Evolutionary conservation across 176 grass and related monocot species (phyloP).

Genomic region (Avena eriantha): DNA sequence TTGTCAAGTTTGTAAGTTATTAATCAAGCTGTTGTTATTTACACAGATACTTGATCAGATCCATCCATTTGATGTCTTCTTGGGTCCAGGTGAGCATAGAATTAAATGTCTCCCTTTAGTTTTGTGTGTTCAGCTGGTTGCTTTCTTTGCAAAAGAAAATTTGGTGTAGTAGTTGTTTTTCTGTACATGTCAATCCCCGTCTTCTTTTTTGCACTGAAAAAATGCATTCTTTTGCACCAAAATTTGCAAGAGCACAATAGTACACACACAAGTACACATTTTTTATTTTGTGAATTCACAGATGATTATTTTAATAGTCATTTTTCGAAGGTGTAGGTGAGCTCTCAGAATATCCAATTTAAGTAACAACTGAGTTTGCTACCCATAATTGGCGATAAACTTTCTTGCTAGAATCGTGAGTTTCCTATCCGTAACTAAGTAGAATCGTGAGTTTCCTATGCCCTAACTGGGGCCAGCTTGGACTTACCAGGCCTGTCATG

Average conservation of each 20-base stretch:
- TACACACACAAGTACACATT: not conserved
- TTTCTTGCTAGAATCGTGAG: not conserved
- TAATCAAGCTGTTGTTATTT: slow-evolving; percentile 36
- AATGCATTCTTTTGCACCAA: not conserved
- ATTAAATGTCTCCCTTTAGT: slow-evolving; percentile 1
- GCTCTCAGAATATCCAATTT: not conserved
- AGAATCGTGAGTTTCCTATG: not conserved
- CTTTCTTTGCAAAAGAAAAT: not conserved
- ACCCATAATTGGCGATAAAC: not conserved
- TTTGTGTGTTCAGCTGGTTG: not conserved
- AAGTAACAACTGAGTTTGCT: not conserved
- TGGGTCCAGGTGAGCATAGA: slow-evolving; percentile 50
- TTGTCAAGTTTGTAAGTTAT: slow-evolving; percentile 16
- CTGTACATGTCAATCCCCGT: not conserved
- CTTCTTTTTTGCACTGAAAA: not conserved
- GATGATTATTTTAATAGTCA: not conserved
- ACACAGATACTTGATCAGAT: slow-evolving; percentile 47
- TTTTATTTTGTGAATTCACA: not conserved
- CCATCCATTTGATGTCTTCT: slow-evolving; percentile 32
- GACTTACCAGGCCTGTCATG: not conserved
- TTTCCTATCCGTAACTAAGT: not conserved
- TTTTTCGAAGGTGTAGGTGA: not conserved
- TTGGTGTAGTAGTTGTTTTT: not conserved
- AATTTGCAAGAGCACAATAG: not conserved
- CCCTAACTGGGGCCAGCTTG: not conserved